Evolutionary conservation across 2,329 filamentous ascomycete genomes (phyloP), one percentile per base, ranked within the genome.

Genomic region (Xylariaceae sp.): DNA sequence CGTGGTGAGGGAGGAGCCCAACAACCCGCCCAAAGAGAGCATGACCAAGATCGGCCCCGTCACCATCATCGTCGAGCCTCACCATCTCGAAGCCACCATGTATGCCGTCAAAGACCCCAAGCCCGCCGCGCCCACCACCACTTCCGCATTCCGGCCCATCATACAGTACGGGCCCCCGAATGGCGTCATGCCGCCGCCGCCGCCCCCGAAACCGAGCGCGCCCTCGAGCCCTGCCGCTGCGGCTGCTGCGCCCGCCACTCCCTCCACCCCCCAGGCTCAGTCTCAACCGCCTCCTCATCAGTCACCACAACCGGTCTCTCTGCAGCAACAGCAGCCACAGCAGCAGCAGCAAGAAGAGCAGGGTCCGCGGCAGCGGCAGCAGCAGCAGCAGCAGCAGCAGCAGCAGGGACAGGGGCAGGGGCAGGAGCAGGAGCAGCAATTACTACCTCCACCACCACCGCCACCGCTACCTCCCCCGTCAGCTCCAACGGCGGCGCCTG

Each of bases 51-150:
- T 86, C 15, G 85, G 86, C 46, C 74, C 73, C 45, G 78, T 84
- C 41, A 78, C 78, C 21, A 77, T 93, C 41, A 81, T 77, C 15
- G 77, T 89, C 39, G 85, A 89, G 56, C 86, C 86, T 28, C 83
- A 92, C 52, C 74, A 83, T 27, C 76, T 92, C 46, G 82, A 88
- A 45, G 83, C 83, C 12, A 80, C 74, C 29, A 75, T 88, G 65
- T 88, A 72, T 51, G 72, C 74, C 14, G 77, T 87, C 38, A 83
- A 83, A 50, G 79, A 83, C 33, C 66, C 71, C 6, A 76, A 74
- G 43, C 66, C 63, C 31, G n/a, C n/a, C n/a, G 57, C 63, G 23
- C 57, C 61, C 24, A 16, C 60, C 57, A 39, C 60, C 51, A 36
- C 45, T 51, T 39, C 42, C 15, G 45, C 51, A 7, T 58, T 61